Evolutionary conservation across 1,139 yeast genomes (phyloP).

Genomic region (Pneumocystis canis): DNA sequence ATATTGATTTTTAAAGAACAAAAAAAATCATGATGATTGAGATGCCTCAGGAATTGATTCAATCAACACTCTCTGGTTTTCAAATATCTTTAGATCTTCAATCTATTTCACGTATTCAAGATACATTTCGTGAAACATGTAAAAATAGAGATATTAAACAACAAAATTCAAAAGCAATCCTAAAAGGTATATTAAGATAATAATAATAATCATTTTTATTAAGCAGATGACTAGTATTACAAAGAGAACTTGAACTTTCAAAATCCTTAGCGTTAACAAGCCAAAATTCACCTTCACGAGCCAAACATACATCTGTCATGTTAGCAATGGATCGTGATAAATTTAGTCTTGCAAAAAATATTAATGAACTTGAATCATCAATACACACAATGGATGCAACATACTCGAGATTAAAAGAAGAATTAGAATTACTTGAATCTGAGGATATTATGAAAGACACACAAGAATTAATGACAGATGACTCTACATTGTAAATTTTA

Average conservation of each 20-base stretch:
- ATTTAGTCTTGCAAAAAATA: conserved; percentile 40
- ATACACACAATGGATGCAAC: conserved; percentile 36
- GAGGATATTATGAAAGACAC: conserved; percentile 20
- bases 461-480: conserved; percentile 14
- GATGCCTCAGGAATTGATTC: conserved; percentile 7
- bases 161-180: conserved; percentile 13
- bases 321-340: conserved; percentile 35
- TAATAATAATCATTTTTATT: background rate
- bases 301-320: conserved; percentile 20
- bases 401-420: conserved; percentile 30
- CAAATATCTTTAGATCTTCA: conserved; percentile 16
- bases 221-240: conserved; percentile 16
- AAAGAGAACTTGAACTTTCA: conserved; percentile 22
- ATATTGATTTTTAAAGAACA: background rate
- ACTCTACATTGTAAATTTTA: conserved; percentile 24
- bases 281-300: conserved; percentile 21
- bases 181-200: conserved; percentile 8
- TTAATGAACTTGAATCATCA: conserved; percentile 42
- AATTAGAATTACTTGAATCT: conserved; percentile 26
- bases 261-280: conserved; percentile 22
- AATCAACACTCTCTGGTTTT: conserved; percentile 14
- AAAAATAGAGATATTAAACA: conserved; percentile 14
- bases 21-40: background rate
- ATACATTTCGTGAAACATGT: conserved; percentile 12
- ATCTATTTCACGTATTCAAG: conserved; percentile 15